phyloP scores from a whole-genome alignment of 2,329 filamentous ascomycete genomes.

The Aspergillus sp. region DNA sequence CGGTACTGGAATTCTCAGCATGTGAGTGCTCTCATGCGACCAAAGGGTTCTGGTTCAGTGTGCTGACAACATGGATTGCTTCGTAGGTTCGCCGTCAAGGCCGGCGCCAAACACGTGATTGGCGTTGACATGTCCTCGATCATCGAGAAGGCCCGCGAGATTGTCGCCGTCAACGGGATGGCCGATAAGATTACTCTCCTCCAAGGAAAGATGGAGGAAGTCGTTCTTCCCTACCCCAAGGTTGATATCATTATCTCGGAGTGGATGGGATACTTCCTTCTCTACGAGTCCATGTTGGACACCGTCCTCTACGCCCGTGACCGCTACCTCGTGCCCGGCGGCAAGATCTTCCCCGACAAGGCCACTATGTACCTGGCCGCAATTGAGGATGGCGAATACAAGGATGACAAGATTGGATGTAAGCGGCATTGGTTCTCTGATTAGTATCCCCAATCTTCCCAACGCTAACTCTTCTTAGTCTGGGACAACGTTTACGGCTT shows the following conservation, averaged over 20 bases:
- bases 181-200: slow-evolving; percentile 94
- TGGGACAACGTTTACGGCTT: slow-evolving; percentile 99
- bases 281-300: slow-evolving; percentile 99
- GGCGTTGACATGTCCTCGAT: slow-evolving; percentile 99
- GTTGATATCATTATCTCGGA: slow-evolving; percentile 99
- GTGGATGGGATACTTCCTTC: slow-evolving; percentile 99
- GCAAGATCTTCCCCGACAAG: slow-evolving; percentile 98
- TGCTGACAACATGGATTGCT: slow-evolving; percentile 16
- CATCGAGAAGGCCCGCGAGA: slow-evolving; percentile 96
- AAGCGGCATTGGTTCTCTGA: slow-evolving; percentile 42
- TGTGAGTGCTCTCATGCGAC: slow-evolving; percentile 57
- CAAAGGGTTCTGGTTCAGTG: slow-evolving; percentile 3
- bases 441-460: neutral
- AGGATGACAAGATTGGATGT: slow-evolving; percentile 99
- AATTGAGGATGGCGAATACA: slow-evolving; percentile 99
- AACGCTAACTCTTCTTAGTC: slow-evolving; percentile 58
- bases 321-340: slow-evolving; percentile 80
- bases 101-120: slow-evolving; percentile 96
- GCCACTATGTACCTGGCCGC: slow-evolving; percentile 95
- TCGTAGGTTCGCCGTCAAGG: slow-evolving; percentile 88
- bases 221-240: slow-evolving; percentile 86
- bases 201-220: slow-evolving; percentile 99
- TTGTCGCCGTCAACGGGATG: slow-evolving; percentile 89
- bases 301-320: slow-evolving; percentile 96
- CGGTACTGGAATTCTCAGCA: slow-evolving; percentile 96